Evolutionary conservation across 805 yeast species (phyloP), one percentile per base, ranked within the genome.

Genomic region (Yamadazyma scolyti): DNA sequence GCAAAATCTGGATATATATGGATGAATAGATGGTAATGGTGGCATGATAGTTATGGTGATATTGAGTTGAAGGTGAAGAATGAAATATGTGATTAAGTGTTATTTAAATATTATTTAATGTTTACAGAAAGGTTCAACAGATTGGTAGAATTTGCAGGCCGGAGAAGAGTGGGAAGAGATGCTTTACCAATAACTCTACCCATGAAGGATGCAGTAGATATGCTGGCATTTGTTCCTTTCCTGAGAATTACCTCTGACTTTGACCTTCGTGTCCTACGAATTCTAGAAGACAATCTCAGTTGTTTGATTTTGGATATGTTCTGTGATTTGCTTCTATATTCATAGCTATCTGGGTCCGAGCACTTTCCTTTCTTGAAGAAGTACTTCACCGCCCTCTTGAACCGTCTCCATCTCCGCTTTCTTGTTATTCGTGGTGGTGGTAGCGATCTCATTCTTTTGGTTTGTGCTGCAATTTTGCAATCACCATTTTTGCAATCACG

Each of bases 401-500:
- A 36, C 27, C 65, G 29, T 31, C 44, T 44, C 62, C 61, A 58
- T 25, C 54, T 41, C 36, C 66, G 29, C 20, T 49, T 46, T 15
- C 56, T 39, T 4, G 66, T 58, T 11, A 55, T 40, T 27, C 65
- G 35, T 8, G 66, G 66, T 3, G 61, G 61, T 15, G 66, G 66
- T 9, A 59, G 39, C 1, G 59, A 54, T 42, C 73, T 68, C 52
- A 58, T 59, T 8, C 6, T 13, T 7, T 11, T 6, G 16, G 7
- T 12, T 13, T 7, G n/a, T 7, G 6, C 8, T 23, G 8, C 5
- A 5, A 12, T 28, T 20, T 28, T 28, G 30, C 30, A 27, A 13
- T 20, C 30, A 19, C 9, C 9, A 20, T 10, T n/a, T n/a, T n/a
- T n/a, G n/a, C n/a, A n/a, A n/a, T 10, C 21, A 20, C 9, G 21